Percentiles rank a stretch among this genome's conserved stretches.
phyloP scores from a whole-genome alignment of 2,329 filamentous ascomycete genomes.

The Scytalidium lignicola region DNA sequence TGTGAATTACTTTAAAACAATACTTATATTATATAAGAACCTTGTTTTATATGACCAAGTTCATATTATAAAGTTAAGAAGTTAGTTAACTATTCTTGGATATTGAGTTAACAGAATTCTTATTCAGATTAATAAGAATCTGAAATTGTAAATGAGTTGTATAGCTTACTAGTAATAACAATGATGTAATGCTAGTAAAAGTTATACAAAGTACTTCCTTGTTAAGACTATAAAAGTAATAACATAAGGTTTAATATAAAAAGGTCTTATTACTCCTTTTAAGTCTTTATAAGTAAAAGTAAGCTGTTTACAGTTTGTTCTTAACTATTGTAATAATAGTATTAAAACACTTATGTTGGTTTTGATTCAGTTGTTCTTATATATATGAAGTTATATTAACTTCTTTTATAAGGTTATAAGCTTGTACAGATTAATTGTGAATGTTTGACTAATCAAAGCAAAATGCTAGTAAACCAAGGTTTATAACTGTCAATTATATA shows the following conservation, averaged over 20 bases:
- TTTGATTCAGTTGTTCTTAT: not conserved
- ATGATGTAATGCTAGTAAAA: slow-evolving; percentile 1
- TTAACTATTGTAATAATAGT: not conserved
- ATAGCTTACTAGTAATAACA: not conserved
- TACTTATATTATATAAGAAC: not conserved
- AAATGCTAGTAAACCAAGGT: not conserved
- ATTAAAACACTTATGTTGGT: slow-evolving; percentile 1
- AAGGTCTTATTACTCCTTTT: slow-evolving; percentile 1
- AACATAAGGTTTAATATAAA: slow-evolving; percentile 3
- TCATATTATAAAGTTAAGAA: not conserved
- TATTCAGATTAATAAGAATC: slow-evolving; percentile 1
- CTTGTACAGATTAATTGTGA: too few relatives aligned
- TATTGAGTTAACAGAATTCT: not conserved
- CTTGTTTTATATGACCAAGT: slow-evolving; percentile 3
- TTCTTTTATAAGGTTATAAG: too few relatives aligned
- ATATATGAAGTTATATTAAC: not conserved
- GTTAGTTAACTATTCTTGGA: not conserved
- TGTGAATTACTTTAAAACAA: too few relatives aligned
- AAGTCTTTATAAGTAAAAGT: too few relatives aligned
- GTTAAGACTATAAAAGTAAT: not conserved
- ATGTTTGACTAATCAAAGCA: too few relatives aligned
- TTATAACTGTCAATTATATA: not conserved
- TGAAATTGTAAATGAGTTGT: slow-evolving; percentile 1
- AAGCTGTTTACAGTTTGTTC: too few relatives aligned
- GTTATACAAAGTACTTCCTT: too few relatives aligned